Conservation (phyloP, 2,329 filamentous ascomycete genomes). For the Diaporthe nobilis region DNA sequence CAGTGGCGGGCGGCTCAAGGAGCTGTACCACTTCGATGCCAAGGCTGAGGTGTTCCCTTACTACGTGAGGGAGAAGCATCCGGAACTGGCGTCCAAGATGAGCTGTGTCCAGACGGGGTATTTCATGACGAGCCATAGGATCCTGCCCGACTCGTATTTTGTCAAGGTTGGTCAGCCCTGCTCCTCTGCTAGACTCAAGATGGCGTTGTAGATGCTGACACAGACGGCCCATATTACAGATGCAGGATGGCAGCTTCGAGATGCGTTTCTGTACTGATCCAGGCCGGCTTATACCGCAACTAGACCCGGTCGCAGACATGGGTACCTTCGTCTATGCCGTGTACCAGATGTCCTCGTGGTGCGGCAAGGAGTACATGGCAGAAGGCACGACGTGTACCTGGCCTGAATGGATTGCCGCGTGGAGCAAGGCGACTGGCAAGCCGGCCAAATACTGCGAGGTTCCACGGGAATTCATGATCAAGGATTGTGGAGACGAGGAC, state of each 20-base stretch:
- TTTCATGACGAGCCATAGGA: slow-evolving; percentile 63
- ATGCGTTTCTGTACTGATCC: slow-evolving; percentile 63
- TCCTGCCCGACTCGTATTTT: slow-evolving; percentile 62
- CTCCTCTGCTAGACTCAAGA: not conserved
- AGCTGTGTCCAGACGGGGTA: slow-evolving; percentile 65
- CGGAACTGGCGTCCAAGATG: slow-evolving; percentile 62
- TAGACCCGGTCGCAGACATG: slow-evolving; percentile 62
- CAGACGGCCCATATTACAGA: slow-evolving; percentile 45
- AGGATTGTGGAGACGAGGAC: slow-evolving; percentile 54
- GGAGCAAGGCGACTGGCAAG: slow-evolving; percentile 55
- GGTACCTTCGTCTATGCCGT: slow-evolving; percentile 65
- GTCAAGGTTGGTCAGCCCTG: slow-evolving; percentile 54
- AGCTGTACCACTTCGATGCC: slow-evolving; percentile 67
- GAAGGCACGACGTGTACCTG: slow-evolving; percentile 61
- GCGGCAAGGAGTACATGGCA: slow-evolving; percentile 63
- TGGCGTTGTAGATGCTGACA: not conserved
- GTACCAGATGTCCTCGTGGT: slow-evolving; percentile 59
- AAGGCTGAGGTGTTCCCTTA: slow-evolving; percentile 66
- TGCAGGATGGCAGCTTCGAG: slow-evolving; percentile 58
- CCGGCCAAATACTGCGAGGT: slow-evolving; percentile 56
- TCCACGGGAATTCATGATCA: slow-evolving; percentile 57
- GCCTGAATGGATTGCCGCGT: slow-evolving; percentile 60
- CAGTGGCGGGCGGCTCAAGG: slow-evolving; percentile 60
- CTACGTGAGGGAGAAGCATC: slow-evolving; percentile 60
- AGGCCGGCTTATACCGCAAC: slow-evolving; percentile 56